These are phyloP conservation scores for Phellopilus nigrolimitatus DNA, from an alignment of 1,284 basidiomycete species.

Conservation along the genomic window DNA sequence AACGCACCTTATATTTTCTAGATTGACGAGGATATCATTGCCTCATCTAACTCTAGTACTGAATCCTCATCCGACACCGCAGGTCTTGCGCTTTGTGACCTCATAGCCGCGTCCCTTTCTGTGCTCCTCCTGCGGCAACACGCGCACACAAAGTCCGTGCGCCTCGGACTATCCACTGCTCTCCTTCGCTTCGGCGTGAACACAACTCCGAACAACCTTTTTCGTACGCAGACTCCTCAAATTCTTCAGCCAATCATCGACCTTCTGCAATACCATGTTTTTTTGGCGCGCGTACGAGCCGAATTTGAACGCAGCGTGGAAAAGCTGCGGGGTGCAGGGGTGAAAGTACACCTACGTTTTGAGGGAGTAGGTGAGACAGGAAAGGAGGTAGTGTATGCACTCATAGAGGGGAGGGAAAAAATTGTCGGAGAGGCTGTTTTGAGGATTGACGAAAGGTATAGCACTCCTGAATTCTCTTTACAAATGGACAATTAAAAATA, in stretches of 20 bases:
- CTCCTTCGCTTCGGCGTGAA: constrained; percentile 20
- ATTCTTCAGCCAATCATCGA: constrained; percentile 66
- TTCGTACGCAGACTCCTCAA: constrained; percentile 22
- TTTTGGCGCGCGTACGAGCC: constrained; percentile 54
- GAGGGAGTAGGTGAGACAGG: constrained; percentile 65
- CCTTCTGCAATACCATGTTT: constrained; percentile 69
- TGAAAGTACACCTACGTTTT: constrained; percentile 55
- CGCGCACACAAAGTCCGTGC: constrained; percentile 42
- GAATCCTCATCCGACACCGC: constrained; percentile 20
- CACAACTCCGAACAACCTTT: constrained; percentile 31
- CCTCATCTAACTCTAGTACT: constrained; percentile 6
- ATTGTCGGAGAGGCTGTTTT: constrained; percentile 67
- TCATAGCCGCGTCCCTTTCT: constrained; percentile 62
- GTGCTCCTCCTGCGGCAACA: constrained; percentile 65
- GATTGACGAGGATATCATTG: constrained; percentile 30
- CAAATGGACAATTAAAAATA: not conserved
- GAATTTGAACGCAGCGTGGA: constrained; percentile 50
- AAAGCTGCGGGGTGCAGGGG: constrained; percentile 48
- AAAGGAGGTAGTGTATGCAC: constrained; percentile 44
- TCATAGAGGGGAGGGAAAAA: constrained; percentile 30
- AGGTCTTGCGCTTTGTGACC: constrained; percentile 52
- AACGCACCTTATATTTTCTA: constrained; percentile 22
- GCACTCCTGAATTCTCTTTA: constrained; percentile 1
- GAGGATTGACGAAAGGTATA: constrained; percentile 60
- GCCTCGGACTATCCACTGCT: constrained; percentile 29